Conservation (phyloP, 2,329 filamentous ascomycete genomes). For the Diaporthe ampelina region DNA sequence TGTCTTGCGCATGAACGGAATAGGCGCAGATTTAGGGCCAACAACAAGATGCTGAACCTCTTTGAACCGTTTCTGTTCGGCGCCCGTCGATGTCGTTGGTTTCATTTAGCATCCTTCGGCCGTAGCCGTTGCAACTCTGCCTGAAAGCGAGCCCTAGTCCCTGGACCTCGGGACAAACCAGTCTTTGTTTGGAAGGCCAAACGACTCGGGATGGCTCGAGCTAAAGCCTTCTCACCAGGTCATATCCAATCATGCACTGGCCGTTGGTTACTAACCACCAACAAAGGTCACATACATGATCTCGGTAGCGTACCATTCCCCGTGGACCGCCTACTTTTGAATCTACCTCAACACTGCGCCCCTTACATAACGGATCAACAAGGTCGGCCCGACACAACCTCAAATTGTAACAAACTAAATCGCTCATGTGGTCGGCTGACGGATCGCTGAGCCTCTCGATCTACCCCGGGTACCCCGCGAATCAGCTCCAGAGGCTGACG, state of each 20-base stretch:
- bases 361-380: conserved; percentile 16
- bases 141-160: background rate
- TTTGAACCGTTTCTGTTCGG: background rate
- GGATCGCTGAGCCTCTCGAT: background rate
- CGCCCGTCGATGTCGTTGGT: background rate
- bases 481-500: background rate
- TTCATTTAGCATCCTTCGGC: background rate
- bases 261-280: background rate
- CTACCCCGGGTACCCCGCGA: background rate
- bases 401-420: background rate
- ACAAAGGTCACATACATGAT: background rate
- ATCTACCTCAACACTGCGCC: background rate
- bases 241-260: background rate
- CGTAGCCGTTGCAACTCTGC: background rate
- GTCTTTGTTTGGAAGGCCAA: background rate
- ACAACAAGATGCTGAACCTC: no score
- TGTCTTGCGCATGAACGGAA: background rate
- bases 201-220: background rate
- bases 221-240: background rate
- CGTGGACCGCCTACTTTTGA: background rate
- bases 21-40: no score
- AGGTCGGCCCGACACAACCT: background rate
- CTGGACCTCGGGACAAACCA: background rate
- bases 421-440: conserved; percentile 2
- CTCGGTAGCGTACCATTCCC: background rate